Base-by-base conservation (phyloP, 1,139 yeast species). In the Geotrichum citri-aurantii region DNA sequence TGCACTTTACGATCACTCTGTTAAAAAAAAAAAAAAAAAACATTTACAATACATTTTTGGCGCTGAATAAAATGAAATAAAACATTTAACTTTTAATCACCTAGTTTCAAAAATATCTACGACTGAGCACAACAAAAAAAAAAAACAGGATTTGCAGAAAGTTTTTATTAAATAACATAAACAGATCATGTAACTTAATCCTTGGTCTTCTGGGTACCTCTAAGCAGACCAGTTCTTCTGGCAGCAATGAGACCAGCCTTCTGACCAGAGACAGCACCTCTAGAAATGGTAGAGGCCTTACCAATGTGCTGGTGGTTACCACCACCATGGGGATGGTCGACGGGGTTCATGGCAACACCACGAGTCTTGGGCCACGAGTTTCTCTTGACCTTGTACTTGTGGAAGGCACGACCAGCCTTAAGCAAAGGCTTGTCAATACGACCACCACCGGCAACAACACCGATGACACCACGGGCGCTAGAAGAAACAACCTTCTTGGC, bases 271-370 rank as follows among this genome's bases (percentile, higher is more conserved):
- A 93, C 99, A 74, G 99, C 98, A 81, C 96, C 96, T 88, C 99
- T 91, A 73, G 97, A 87, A 76, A 93, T 93, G 77, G 99, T 93
- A 75, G 99, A 93, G 78, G 99, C 99, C 88, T 93, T 93, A 92
- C 99, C 98, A 86, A 93, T 93, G 81, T 93, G 99, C 86, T 93
- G 99, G 83, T 93, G 99, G 97, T 93, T 93, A 93, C 99, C 99
- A 92, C 99, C 99, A 88, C 99, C 99, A 81, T 92, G 98, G 79
- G 98, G 98, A 85, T 92, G 98, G 80, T 92, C 98, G 78, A 92
- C 98, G 81, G 98, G 98, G 84, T 91, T 86, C 97, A 91, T 91
- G 79, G 97, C 97, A 79, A 91, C 97, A 91, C 97, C 98, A 84
- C 97, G 90, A 78, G 97, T 92, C 88, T 88, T 90, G 82, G 97